Conservation (phyloP, 352 stramenopile genomes). For the Elongisporangium senticosum region DNA sequence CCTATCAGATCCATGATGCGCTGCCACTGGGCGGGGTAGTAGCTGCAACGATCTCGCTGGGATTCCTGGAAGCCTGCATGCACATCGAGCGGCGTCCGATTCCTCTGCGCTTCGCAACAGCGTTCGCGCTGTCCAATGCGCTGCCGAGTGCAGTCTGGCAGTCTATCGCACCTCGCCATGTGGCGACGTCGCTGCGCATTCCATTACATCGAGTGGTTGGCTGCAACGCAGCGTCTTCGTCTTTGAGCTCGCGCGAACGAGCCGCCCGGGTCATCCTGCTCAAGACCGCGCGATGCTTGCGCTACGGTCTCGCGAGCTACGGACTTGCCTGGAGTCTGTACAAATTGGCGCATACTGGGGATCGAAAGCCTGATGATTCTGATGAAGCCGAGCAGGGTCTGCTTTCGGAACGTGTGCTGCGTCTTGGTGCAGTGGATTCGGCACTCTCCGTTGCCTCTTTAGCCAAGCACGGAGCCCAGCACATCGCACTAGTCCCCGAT, state of each 20-base stretch:
- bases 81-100: conserved; percentile 52
- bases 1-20: not conserved
- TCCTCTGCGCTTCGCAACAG: conserved; percentile 56
- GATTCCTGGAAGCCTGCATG: conserved; percentile 64
- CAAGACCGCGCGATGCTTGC: conserved; percentile 42
- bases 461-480: conserved; percentile 29
- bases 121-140: conserved; percentile 52
- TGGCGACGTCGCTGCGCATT: conserved; percentile 34
- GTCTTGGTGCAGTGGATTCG: conserved; percentile 35
- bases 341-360: conserved; percentile 7
- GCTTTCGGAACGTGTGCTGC: conserved; percentile 34
- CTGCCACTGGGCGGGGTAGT: conserved; percentile 14
- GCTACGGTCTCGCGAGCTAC: conserved; percentile 51
- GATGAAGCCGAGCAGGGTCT: not conserved
- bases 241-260: conserved; percentile 8
- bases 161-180: conserved; percentile 31
- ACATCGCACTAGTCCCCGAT: conserved; percentile 23
- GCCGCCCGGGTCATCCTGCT: conserved; percentile 37
- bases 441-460: conserved; percentile 34
- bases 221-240: conserved; percentile 3
- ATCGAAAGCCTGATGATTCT: not conserved
- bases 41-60: conserved; percentile 30
- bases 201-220: conserved; percentile 16
- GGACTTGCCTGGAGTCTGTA: conserved; percentile 54
- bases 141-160: conserved; percentile 62